Evolutionary conservation across 129 eudicot species (phyloP), one percentile per base, ranked within the genome.

Genomic region (Erigeron canadensis): DNA sequence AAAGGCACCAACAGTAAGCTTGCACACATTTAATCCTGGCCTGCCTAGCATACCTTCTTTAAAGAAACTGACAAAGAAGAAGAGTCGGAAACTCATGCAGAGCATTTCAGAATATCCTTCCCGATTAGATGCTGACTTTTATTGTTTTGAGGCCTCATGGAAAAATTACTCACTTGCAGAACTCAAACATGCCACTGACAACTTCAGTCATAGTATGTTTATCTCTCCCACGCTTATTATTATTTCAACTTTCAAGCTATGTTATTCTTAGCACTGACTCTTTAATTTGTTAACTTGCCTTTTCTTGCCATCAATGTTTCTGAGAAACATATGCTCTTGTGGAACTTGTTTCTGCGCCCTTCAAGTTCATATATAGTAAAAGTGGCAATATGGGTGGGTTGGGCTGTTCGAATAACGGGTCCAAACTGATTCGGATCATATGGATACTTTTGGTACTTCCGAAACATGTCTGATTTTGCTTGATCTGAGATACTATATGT

Each of bases 81-180:
- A 85, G 19, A 81, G 81, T 50, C 70, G 86, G 75, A 69, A 77
- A 69, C 59, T 81, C 45, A 71, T 60, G 41, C 71, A 75, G 17
- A 80, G 87, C 65, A 61, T 84, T 73, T 81, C 96, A 10, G 75
- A 77, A 40, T 16, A 87, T 16, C 73, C 86, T 38, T 71, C 90
- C 23, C 65, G 41, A n/a, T 8, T 75, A 13, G 98, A 86, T 18
- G 73, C 83, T 15, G 87, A 85, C 11, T 70, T 89, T 62, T 80
- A 81, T 65, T 87, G 88, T 82, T 87, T 93, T 37, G 86, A 87
- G 72, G 69, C 96, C 64, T 77, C 91, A 4, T 93, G 98, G 98
- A 82, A 62, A 39, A 89, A 87, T 69, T 93, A 80, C 82, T 74
- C 87, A 63, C 90, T 89, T 15, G 8, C 83, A 10, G 87, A 93